Evolutionary conservation across 768 basidiomycete species (phyloP).

Genomic region (Lentinula edodes): DNA sequence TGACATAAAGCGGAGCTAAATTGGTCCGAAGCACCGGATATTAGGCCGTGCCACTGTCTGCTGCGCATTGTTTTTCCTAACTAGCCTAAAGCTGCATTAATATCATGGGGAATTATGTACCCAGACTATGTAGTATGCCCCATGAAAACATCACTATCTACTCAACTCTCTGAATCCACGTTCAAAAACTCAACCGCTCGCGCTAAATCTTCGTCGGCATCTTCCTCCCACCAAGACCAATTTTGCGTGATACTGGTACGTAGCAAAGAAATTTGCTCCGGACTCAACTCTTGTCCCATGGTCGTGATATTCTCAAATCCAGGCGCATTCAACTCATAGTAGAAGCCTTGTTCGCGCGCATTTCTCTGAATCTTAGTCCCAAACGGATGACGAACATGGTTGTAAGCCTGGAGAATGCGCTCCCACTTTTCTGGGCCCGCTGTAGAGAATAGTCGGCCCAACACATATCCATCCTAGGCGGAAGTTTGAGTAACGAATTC

Average conservation of each 20-base stretch:
- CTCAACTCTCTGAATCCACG: neutral
- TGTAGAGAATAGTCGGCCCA: slow-evolving; percentile 19
- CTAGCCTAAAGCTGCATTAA: too few species aligned
- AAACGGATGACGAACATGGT: slow-evolving; percentile 25
- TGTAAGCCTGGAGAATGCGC: slow-evolving; percentile 21
- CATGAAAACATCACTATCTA: neutral
- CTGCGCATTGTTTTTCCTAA: too few species aligned
- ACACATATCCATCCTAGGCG: slow-evolving; percentile 30
- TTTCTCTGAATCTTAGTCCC: slow-evolving; percentile 6
- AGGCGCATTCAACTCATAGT: slow-evolving; percentile 7
- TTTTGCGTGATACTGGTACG: neutral
- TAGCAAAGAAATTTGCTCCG: neutral
- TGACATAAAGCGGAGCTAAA: too few species aligned
- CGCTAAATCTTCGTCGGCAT: neutral
- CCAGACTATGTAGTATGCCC: neutral
- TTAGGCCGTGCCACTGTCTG: too few species aligned
- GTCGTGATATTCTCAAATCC: slow-evolving; percentile 7
- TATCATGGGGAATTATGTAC: too few species aligned
- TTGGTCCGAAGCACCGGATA: too few species aligned
- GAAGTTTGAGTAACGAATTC: neutral
- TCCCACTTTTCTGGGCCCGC: slow-evolving; percentile 11
- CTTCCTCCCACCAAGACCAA: slow-evolving; percentile 4
- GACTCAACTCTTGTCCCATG: neutral
- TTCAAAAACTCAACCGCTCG: neutral
- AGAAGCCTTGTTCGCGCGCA: slow-evolving; percentile 4